Evolutionary conservation across 2,329 filamentous ascomycete species (phyloP), one percentile per base, ranked within the genome.

Genomic region (Tolypocladium inflatum): DNA sequence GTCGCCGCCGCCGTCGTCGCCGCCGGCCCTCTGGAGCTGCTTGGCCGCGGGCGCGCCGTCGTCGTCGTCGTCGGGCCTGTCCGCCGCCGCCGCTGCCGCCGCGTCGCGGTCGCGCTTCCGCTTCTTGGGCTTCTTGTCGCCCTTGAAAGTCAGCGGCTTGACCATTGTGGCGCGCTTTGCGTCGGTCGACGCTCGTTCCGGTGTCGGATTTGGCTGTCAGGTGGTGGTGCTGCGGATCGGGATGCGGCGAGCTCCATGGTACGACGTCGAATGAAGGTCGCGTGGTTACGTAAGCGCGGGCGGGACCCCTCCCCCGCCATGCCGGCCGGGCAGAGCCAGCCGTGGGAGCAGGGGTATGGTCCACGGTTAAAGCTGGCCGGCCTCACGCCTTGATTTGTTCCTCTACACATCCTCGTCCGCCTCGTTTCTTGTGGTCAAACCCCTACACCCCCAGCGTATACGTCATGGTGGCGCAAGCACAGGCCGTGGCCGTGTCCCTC

Each of bases 101-200:
- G 76, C 76, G 9, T 38, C 55, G 56, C 79, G 77, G 54, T 81
- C 75, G 65, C 89, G 85, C 81, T 96, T 97, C 72, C 91, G 84
- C 80, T 97, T 97, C 75, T 94, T 96, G 60, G 84, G 77, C 76
- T 94, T 94, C 75, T 95, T 97, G 76, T 99, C 94, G 79, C 94
- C 94, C 76, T 99, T 99, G 81, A 99, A 99, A 54, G 85, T 80
- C 59, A 99, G 83, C 54, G 93, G 87, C 72, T 96, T 97, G 65
- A 96, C 87, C 89, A 94, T 94, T 61, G 63, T 74, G 65, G 51
- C 33, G 52, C 53, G 54, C 42, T 55, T 57, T 54, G 58, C 54
- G 58, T 60, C 51, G 57, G 59, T 26, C 6, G 54, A 38, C 26
- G 54, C 11, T 17, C 23, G 26, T 9, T 11, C 8, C 45, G 45